A percentile compares a stretch with the other conserved stretches of the same genome.
These are phyloP conservation scores for Chenopodium berlandieri DNA, from an alignment of 148 eudicot species.

Conservation along the genomic window DNA sequence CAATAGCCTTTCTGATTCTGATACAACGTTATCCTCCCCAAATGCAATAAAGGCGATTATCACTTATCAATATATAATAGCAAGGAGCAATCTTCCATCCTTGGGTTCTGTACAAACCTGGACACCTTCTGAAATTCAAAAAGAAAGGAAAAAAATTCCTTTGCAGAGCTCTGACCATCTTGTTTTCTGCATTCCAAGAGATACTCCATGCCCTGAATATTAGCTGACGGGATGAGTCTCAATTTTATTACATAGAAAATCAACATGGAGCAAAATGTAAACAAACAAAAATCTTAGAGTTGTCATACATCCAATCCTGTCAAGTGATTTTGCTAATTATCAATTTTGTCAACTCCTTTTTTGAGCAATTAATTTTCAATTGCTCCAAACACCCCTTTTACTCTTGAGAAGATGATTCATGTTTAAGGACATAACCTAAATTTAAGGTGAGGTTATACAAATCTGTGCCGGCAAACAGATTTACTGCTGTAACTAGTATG, in stretches of 20 bases:
- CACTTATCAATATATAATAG: background rate
- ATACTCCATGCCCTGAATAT: slow-evolving; percentile 79
- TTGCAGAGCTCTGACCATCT: slow-evolving; percentile 61
- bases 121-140: slow-evolving; percentile 89
- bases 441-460: background rate
- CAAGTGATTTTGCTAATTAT: background rate
- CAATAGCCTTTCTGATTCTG: background rate
- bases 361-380: background rate
- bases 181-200: slow-evolving; percentile 61
- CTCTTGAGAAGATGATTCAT: background rate
- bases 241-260: background rate
- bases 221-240: slow-evolving; percentile 1
- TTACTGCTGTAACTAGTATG: background rate
- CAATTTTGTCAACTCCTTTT: background rate
- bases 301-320: background rate
- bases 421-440: background rate
- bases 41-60: background rate
- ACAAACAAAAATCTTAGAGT: background rate
- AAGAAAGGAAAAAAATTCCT: slow-evolving; percentile 58
- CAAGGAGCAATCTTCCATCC: background rate
- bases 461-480: background rate
- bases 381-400: background rate
- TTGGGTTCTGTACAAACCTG: slow-evolving; percentile 43
- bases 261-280: slow-evolving; percentile 9
- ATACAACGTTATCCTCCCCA: background rate